Evolutionary conservation across 768 basidiomycete genomes (phyloP).

Genomic region (Tricholoma matsutake): DNA sequence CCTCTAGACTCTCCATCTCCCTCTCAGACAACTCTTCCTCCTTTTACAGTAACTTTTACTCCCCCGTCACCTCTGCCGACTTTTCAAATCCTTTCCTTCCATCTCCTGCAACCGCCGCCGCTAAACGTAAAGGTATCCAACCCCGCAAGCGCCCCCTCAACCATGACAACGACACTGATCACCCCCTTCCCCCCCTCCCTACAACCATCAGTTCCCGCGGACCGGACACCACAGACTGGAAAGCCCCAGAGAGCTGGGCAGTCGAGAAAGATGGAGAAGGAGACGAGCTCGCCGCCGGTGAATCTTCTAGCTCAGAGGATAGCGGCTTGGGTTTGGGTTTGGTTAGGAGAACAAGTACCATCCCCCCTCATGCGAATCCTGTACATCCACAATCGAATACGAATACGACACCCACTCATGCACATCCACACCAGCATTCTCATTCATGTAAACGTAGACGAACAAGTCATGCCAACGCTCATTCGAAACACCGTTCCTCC

Average conservation of each 20-base stretch:
- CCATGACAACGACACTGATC: conserved; percentile 6
- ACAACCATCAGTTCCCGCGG: conserved; percentile 3
- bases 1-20: conserved; percentile 4
- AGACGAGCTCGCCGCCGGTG: conserved; percentile 28
- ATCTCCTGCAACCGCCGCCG: conserved; percentile 19
- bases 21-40: conserved; percentile 25
- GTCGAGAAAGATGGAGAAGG: conserved; percentile 51
- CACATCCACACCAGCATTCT: too few relatives aligned
- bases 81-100: conserved; percentile 43
- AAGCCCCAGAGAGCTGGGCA: conserved; percentile 75
- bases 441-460: background rate
- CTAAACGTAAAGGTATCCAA: conserved; percentile 18
- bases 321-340: conserved; percentile 13
- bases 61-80: conserved; percentile 24
- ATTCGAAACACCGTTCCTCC: background rate
- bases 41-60: conserved; percentile 13
- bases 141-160: background rate
- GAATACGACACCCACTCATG: too few relatives aligned
- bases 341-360: background rate
- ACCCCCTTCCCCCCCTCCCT: background rate
- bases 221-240: conserved; percentile 40
- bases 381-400: too few relatives aligned
- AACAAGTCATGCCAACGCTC: background rate
- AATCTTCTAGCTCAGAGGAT: conserved; percentile 30
- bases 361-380: background rate